Base-by-base conservation (phyloP, 768 basidiomycete species). In the Boletus rubescentipes region DNA sequence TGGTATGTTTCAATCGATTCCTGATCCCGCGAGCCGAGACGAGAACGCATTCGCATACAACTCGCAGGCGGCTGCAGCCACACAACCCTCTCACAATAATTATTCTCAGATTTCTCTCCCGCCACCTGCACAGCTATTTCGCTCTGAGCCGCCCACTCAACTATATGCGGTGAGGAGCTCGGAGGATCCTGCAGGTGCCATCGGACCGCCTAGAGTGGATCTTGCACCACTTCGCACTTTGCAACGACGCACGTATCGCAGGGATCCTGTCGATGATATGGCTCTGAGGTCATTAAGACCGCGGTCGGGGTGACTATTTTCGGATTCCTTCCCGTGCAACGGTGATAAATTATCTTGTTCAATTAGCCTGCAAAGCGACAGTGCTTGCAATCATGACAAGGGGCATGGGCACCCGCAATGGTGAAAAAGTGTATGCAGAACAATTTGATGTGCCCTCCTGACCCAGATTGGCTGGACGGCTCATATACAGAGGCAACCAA, bases 241-340 rank as follows among this genome's bases (percentile, higher is more conserved):
- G 51, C 76, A 74, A 41, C 77, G 83, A 39, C 81, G 82, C 58
- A 78, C 81, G 8, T 87, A 85, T 51, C 75, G 78, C 45, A 78
- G 87, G 52, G 77, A 84, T 51, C 83, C 82, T 23, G 61, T 75
- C 29, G 87, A 89, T 66, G 87, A 89, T 59, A 77, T 76, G 54
- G 77, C 80, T 36, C 65, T 89, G 61, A 75, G 86, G 36, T 66
- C 79, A 48, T 71, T 84, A 41, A 67, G 70, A 36, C 69, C 73
- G 44, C 71, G 69, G 45, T 64, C 71, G 34, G 71, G 66, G 67
- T 72, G 71, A 70, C 68, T 69, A 68, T 66, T 70, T 55, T 56
- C 53, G 49, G 54, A 37, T 53, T 55, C 39, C 47, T 26, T 51
- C 39, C 41, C 35, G 21, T 61, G 29, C 55, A 59, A 31, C 61